Percentiles rank a stretch among this genome's conserved stretches.
These are phyloP conservation scores for Tetradesmus lagerheimii DNA, from an alignment of 139 green algal genomes.

Conservation along the genomic window DNA sequence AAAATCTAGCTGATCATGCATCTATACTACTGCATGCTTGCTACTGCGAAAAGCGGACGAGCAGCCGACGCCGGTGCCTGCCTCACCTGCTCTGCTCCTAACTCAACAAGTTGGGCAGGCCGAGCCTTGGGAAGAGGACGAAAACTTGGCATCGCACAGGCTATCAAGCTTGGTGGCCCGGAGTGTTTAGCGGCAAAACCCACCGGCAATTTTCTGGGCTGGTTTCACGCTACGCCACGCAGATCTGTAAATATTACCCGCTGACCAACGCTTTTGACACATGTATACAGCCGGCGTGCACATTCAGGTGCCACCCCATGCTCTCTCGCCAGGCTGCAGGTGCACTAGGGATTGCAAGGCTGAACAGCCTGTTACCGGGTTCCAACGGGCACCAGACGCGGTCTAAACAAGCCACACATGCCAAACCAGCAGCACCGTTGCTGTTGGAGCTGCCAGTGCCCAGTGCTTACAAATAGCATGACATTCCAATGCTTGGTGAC, in stretches of 20 bases:
- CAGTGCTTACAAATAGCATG: no score
- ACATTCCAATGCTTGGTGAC: no score
- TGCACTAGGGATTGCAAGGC: no score
- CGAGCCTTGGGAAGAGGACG: neutral
- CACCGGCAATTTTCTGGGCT: neutral
- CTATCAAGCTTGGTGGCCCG: neutral
- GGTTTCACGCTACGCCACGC: neutral
- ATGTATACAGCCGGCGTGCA: no score
- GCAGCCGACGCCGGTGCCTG: neutral
- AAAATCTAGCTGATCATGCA: neutral
- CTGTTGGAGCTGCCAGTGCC: no score
- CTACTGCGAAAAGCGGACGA: neutral
- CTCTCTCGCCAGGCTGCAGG: no score
- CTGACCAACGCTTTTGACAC: neutral
- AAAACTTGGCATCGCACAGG: neutral
- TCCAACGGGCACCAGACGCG: no score
- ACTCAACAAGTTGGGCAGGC: neutral
- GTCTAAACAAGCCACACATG: no score
- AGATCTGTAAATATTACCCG: neutral
- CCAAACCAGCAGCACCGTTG: no score
- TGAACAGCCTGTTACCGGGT: no score
- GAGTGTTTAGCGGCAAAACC: constrained; percentile 1
- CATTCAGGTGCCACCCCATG: no score
- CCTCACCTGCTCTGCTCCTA: neutral
- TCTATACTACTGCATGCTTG: neutral